Percentiles rank a stretch among this genome's conserved stretches.
These are phyloP conservation scores for Salvia rosmarinus DNA, from an alignment of 257 asterid genomes.

Conservation along the genomic window DNA sequence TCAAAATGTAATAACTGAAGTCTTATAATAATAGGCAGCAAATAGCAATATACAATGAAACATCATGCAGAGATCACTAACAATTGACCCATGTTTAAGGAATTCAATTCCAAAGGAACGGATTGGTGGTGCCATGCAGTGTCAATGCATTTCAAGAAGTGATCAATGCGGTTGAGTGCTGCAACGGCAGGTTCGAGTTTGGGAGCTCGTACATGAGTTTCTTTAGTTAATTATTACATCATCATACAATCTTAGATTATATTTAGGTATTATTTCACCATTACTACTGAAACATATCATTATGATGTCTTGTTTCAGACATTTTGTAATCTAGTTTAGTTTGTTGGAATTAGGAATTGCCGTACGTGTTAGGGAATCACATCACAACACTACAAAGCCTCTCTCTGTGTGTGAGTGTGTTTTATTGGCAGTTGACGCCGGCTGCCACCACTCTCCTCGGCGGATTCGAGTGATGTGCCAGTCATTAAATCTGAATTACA, in stretches of 20 bases:
- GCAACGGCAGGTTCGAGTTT: constrained; percentile 66
- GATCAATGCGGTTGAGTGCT: constrained; percentile 61
- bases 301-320: neutral
- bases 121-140: constrained; percentile 77
- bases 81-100: no score
- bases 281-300: no score
- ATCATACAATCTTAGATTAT: neutral
- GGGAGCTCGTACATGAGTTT: constrained; percentile 70
- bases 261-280: neutral
- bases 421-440: neutral
- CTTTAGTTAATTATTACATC: constrained; percentile 38
- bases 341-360: neutral
- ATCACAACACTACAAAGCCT: neutral
- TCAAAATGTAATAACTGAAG: no score
- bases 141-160: constrained; percentile 67
- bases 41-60: no score
- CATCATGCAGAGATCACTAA: no score
- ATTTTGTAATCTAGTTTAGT: constrained; percentile 1
- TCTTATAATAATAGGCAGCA: no score
- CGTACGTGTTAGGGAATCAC: neutral
- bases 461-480: neutral
- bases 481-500: neutral
- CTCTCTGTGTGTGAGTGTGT: neutral
- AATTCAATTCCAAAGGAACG: constrained; percentile 58
- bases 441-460: neutral